Evolutionary conservation across 306 rosid species (phyloP).

Genomic region (Herpetospermum pedunculosum): DNA sequence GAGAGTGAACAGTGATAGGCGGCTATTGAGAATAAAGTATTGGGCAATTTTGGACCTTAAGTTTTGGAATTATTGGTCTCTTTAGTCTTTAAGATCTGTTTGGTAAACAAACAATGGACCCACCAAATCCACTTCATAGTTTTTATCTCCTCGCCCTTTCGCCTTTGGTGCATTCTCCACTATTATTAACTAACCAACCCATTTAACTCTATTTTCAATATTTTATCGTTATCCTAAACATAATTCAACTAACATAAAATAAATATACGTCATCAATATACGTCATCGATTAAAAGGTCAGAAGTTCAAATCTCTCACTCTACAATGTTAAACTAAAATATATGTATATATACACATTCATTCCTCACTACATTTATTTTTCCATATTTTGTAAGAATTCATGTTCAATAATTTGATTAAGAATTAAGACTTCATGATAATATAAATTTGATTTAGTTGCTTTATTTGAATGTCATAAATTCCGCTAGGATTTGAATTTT

Average conservation of each 20-base stretch:
- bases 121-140: constrained; percentile 3
- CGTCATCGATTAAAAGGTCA: too few relatives aligned
- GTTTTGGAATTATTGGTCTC: background rate
- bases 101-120: constrained; percentile 2
- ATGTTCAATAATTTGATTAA: background rate
- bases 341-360: too few relatives aligned
- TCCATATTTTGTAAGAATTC: background rate
- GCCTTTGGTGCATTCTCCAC: background rate
- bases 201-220: background rate
- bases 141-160: background rate
- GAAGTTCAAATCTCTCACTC: too few relatives aligned
- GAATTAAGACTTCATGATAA: too few relatives aligned
- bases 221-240: too few relatives aligned
- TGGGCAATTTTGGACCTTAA: background rate
- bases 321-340: too few relatives aligned
- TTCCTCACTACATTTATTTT: background rate
- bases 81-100: background rate
- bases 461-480: too few relatives aligned
- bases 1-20: constrained; percentile 4
- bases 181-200: background rate
- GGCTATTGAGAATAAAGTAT: background rate
- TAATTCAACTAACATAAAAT: too few relatives aligned
- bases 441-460: too few relatives aligned
- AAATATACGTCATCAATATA: too few relatives aligned
- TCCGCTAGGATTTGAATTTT: too few relatives aligned